A percentile compares a stretch with the other conserved stretches of the same genome.
These are phyloP conservation scores for Clonostachys byssicola DNA, from an alignment of 2,329 filamentous ascomycete genomes.

Conservation along the genomic window DNA sequence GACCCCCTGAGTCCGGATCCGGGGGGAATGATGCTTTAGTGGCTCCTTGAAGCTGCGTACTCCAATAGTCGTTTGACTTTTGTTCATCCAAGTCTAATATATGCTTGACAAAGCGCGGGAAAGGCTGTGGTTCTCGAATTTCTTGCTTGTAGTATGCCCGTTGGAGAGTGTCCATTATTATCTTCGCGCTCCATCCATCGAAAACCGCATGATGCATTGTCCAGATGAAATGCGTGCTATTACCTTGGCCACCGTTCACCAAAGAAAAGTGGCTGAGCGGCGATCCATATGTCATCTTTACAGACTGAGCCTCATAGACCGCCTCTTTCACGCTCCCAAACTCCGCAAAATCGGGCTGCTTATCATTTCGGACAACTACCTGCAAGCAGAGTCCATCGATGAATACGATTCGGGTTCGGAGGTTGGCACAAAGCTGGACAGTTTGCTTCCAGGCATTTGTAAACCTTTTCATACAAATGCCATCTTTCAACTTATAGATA, in stretches of 20 bases:
- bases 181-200: conserved; percentile 11
- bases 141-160: conserved; percentile 1
- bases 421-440: not conserved
- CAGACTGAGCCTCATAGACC: not conserved
- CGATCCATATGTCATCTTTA: conserved; percentile 5
- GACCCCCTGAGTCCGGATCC: not conserved
- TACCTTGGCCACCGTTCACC: not conserved
- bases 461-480: conserved; percentile 7
- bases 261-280: conserved; percentile 3
- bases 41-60: conserved; percentile 1
- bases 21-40: conserved; percentile 4
- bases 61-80: not conserved
- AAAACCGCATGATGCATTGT: conserved; percentile 14
- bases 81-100: conserved; percentile 22
- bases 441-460: conserved; percentile 5
- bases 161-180: not conserved
- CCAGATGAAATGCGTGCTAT: conserved; percentile 7
- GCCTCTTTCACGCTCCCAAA: not conserved
- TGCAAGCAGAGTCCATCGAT: not conserved
- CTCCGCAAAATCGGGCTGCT: not conserved
- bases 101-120: conserved; percentile 35
- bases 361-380: not conserved
- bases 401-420: conserved; percentile 6
- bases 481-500: conserved; percentile 9
- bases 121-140: conserved; percentile 7